Base-by-base conservation (phyloP, 2,329 filamentous ascomycete species). In the Microcyclospora tardicrescens region DNA sequence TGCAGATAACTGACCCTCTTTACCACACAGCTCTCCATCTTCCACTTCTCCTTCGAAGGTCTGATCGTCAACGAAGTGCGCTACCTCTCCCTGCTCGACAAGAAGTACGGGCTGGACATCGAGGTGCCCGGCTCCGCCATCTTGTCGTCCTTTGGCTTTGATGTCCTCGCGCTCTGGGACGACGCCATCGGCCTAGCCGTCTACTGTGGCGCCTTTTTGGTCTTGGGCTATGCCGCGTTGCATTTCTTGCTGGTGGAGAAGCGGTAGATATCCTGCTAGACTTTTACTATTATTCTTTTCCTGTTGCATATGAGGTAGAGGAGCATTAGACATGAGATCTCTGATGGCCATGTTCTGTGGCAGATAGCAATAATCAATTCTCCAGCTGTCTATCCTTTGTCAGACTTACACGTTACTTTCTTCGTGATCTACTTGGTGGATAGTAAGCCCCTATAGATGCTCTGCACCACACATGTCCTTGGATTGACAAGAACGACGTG, bases 31-130 rank as follows among this genome's bases (percentile, higher is more conserved):
- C 66, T 98, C 8, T 95, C 87, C 2, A 98, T 98, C 46, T 98
- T 98, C 72, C 91, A 98, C 59, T 98, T 93, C 57, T 89, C 81
- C 5, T 96, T 96, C 52, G 91, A 98, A 67, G 83, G 84, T 2
- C 73, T 98, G 11, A 93, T 96, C 46, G 91, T 98, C 51, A 98
- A 96, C 56, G 91, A 98, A 65, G 93, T 95, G 34, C 79, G 85
- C 16, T 84, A 85, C 53, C 69, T 98, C 33, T 89, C 83, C 0
- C 73, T 98, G 16, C 76, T 93, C 32, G 91, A 98, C 59, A 81
- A 91, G 61, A 93, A 96, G 62, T 95, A 94, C 43, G 91, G 91
- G 5, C 74, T 98, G 5, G 86, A 96, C 54, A 98, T 98, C 46
- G 89, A 91, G 37, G 86, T 98, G 0, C 91, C 91, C 0, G 91